A percentile compares a stretch with the other conserved stretches of the same genome.
Conservation (phyloP, 2,329 filamentous ascomycete genomes). For the Claviceps fusiformis region DNA sequence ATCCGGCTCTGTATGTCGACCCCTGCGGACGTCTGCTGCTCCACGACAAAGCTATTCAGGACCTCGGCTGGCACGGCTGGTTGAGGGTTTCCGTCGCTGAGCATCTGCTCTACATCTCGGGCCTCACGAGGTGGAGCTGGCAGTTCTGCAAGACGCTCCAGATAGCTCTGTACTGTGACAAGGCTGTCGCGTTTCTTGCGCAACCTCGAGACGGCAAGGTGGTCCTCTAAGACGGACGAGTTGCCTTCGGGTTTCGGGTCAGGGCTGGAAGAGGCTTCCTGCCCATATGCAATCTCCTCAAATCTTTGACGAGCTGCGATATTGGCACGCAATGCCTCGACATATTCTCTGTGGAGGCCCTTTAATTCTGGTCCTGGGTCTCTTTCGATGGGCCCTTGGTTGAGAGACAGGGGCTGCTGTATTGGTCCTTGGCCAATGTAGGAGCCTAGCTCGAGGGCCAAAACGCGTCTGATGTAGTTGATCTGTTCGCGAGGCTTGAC, state of each 20-base stretch:
- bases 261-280: neutral
- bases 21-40: conserved; percentile 23
- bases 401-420: conserved; percentile 34
- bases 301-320: conserved; percentile 36
- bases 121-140: conserved; percentile 37
- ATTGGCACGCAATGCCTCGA: conserved; percentile 40
- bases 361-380: conserved; percentile 23
- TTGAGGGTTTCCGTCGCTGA: conserved; percentile 27
- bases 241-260: conserved; percentile 6
- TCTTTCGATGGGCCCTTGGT: conserved; percentile 24
- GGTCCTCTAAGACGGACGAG: conserved; percentile 29
- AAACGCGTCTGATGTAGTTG: conserved; percentile 39
- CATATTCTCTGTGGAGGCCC: conserved; percentile 39
- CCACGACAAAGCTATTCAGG: conserved; percentile 33
- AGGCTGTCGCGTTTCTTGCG: conserved; percentile 38
- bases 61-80: conserved; percentile 40
- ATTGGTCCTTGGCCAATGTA: conserved; percentile 29
- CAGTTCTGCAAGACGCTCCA: conserved; percentile 36
- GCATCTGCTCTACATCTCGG: conserved; percentile 35
- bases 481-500: conserved; percentile 45
- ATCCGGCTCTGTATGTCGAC: conserved; percentile 33
- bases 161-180: conserved; percentile 33
- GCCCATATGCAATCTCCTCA: conserved; percentile 19
- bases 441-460: conserved; percentile 39
- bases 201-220: conserved; percentile 36